A percentile compares a stretch with the other conserved stretches of the same genome.
Conservation (phyloP, 139 green algal species). For the Ettlia oleoabundans region DNA sequence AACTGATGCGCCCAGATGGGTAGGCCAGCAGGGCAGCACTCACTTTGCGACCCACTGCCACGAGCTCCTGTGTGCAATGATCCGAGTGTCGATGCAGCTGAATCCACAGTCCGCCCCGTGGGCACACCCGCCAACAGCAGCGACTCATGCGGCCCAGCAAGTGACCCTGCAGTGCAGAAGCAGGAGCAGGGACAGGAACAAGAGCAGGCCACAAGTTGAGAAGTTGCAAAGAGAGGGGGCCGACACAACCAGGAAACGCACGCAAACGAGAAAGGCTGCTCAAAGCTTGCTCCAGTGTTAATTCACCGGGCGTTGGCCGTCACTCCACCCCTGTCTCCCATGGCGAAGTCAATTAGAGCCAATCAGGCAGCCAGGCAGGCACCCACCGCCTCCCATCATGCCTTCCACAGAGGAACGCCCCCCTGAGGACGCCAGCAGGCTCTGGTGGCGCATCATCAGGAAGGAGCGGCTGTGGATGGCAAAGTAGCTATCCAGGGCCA, state of each 20-base stretch:
- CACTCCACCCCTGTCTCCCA: too few species aligned
- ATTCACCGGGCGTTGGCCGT: too few species aligned
- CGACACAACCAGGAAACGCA: too few species aligned
- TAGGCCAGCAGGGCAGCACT: background rate
- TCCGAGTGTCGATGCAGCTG: background rate
- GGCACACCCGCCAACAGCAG: background rate
- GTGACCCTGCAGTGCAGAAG: background rate
- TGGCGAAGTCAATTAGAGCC: too few species aligned
- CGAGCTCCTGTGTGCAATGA: background rate
- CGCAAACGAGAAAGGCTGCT: too few species aligned
- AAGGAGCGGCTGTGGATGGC: conserved; percentile 9
- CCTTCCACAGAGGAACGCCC: background rate
- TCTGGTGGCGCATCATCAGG: conserved; percentile 2
- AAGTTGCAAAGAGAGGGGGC: too few species aligned
- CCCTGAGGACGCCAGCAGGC: background rate
- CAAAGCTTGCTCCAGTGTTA: too few species aligned
- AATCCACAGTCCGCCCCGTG: background rate
- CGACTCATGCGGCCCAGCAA: background rate
- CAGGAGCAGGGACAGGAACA: background rate
- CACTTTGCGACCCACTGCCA: too few species aligned
- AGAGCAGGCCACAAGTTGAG: background rate
- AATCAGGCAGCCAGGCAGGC: background rate
- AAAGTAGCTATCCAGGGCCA: conserved; percentile 13
- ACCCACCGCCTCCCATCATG: background rate
- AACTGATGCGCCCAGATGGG: too few species aligned